Evolutionary conservation across 306 rosid genomes (phyloP).

Genomic region (Glycine soja): DNA sequence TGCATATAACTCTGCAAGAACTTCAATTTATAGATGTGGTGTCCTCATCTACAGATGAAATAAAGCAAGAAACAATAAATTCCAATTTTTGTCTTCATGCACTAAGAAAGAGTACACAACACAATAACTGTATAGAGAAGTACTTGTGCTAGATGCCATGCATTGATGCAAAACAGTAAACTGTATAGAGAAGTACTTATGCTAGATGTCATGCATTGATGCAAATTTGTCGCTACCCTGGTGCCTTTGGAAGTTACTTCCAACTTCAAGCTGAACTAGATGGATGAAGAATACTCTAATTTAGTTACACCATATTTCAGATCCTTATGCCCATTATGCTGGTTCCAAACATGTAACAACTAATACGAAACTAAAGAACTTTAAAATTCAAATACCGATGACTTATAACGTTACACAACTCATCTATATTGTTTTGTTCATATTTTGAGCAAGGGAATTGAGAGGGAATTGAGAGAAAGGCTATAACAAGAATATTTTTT

Average conservation of each 20-base stretch:
- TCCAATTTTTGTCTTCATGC: too few relatives aligned
- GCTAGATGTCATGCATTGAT: too few relatives aligned
- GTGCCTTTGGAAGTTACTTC: too few relatives aligned
- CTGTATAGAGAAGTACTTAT: slow-evolving; percentile 34
- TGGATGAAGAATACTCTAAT: too few relatives aligned
- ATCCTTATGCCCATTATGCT: too few relatives aligned
- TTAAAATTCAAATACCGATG: slow-evolving; percentile 10
- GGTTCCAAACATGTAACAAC: too few relatives aligned
- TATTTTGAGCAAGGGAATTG: slow-evolving; percentile 28
- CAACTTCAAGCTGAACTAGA: too few relatives aligned
- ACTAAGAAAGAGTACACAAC: slow-evolving; percentile 30
- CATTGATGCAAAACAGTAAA: slow-evolving; percentile 39
- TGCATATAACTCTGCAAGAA: too few relatives aligned
- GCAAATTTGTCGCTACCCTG: too few relatives aligned
- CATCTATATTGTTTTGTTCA: neutral
- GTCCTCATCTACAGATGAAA: slow-evolving; percentile 31
- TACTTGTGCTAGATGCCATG: slow-evolving; percentile 44
- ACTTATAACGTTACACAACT: neutral
- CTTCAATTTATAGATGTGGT: slow-evolving; percentile 31
- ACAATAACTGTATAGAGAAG: slow-evolving; percentile 35
- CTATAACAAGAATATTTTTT: too few relatives aligned
- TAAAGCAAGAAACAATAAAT: slow-evolving; percentile 24
- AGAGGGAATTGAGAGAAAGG: too few relatives aligned
- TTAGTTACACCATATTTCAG: slow-evolving; percentile 41
- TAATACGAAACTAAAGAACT: slow-evolving; percentile 45